phyloP scores from a whole-genome alignment of 164 flowering plant genomes.

The Umbellularia californica region DNA sequence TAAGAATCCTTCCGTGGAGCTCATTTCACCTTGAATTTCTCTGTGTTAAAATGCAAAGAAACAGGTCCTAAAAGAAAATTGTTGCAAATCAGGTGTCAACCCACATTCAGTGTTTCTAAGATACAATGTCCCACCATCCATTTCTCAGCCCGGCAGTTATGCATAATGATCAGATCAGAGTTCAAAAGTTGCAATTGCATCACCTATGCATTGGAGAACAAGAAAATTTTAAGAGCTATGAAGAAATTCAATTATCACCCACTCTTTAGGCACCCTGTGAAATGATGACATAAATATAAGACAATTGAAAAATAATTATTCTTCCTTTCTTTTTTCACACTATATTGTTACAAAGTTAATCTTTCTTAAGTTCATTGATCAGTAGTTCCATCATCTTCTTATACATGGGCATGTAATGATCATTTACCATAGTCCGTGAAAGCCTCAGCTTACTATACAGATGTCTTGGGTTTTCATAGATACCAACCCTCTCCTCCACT shows the following conservation, averaged over 20 bases:
- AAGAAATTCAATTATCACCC: not conserved
- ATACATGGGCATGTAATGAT: constrained; percentile 97
- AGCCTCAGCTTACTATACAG: constrained; percentile 88
- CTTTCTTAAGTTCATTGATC: constrained; percentile 59
- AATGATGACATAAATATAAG: not conserved
- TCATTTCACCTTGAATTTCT: too few relatives aligned
- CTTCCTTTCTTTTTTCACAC: not conserved
- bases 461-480: constrained; percentile 73
- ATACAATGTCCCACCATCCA: not conserved
- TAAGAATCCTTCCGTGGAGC: too few relatives aligned
- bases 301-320: not conserved
- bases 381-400: constrained; percentile 78
- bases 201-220: not conserved
- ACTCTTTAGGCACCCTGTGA: not conserved
- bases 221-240: not conserved
- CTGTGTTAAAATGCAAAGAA: too few relatives aligned
- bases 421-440: constrained; percentile 83
- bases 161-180: not conserved
- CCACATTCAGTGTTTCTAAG: too few relatives aligned
- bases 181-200: too few relatives aligned
- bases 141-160: not conserved
- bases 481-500: constrained; percentile 41
- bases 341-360: constrained; percentile 20
- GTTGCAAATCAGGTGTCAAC: too few relatives aligned
- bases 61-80: too few relatives aligned